A percentile compares a stretch with the other conserved stretches of the same genome.
These are phyloP conservation scores for Ceratobasidium sp. DNA, from an alignment of 1,284 basidiomycete species.

Conservation along the genomic window DNA sequence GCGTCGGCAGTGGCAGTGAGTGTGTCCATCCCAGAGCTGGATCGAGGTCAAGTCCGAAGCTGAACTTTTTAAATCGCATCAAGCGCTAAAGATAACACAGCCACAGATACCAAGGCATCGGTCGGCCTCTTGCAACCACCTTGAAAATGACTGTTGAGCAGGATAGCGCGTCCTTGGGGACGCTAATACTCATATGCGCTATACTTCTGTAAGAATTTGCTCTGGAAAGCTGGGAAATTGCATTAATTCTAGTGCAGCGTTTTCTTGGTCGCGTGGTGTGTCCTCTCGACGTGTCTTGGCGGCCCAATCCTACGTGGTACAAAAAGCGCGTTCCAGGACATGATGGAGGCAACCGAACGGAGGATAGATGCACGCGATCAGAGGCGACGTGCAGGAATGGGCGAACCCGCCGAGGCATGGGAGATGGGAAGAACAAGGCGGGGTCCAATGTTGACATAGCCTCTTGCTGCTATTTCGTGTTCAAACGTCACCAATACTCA, in stretches of 20 bases:
- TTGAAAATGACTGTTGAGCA: slow-evolving; percentile 9
- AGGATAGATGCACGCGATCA: slow-evolving; percentile 25
- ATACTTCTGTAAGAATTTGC: slow-evolving; percentile 25
- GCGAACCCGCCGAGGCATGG: slow-evolving; percentile 36
- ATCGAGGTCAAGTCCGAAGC: slow-evolving; percentile 26
- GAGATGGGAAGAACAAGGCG: slow-evolving; percentile 39
- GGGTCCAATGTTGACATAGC: slow-evolving; percentile 29
- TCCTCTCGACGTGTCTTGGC: slow-evolving; percentile 39
- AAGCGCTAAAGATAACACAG: slow-evolving; percentile 12
- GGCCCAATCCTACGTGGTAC: slow-evolving; percentile 31
- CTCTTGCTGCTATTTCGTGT: not conserved
- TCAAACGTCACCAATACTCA: not conserved
- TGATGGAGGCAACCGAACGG: slow-evolving; percentile 4
- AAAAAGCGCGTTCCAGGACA: slow-evolving; percentile 8
- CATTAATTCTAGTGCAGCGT: not conserved
- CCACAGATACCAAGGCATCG: not conserved
- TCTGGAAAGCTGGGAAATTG: not conserved
- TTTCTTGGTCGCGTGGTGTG: slow-evolving; percentile 33
- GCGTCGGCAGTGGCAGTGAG: slow-evolving; percentile 74
- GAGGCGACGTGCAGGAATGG: slow-evolving; percentile 31
- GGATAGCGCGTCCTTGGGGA: slow-evolving; percentile 33
- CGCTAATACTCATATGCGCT: slow-evolving; percentile 27
- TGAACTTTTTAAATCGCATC: slow-evolving; percentile 28
- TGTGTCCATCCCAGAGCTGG: slow-evolving; percentile 62
- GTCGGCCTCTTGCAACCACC: not conserved